Conservation (phyloP, 1,139 yeast genomes). For the Yamadazyma epiphylla region DNA sequence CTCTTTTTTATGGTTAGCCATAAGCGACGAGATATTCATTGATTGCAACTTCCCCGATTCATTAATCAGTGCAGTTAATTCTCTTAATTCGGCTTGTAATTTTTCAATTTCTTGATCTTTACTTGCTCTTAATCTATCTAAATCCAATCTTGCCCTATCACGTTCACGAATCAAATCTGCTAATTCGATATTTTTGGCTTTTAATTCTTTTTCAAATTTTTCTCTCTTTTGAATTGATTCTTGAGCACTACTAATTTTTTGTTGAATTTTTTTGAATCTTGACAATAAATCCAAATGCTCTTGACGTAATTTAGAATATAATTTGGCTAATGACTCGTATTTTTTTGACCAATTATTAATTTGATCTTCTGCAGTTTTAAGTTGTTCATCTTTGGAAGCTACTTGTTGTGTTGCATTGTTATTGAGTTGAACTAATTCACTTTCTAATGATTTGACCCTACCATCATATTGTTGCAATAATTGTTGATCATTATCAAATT, state of each 20-base stretch:
- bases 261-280: conserved; percentile 79
- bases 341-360: conserved; percentile 77
- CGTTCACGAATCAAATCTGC: conserved; percentile 89
- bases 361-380: conserved; percentile 70
- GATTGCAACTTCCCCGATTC: conserved; percentile 67
- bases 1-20: conserved; percentile 61
- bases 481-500: conserved; percentile 82
- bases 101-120: conserved; percentile 67
- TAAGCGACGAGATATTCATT: conserved; percentile 57
- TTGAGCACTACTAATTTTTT: conserved; percentile 89
- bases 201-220: conserved; percentile 76
- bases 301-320: conserved; percentile 87
- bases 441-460: conserved; percentile 78
- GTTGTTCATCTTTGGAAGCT: conserved; percentile 73
- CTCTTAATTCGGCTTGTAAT: conserved; percentile 63
- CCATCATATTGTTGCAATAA: conserved; percentile 85
- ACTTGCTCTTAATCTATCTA: conserved; percentile 67
- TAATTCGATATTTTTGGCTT: conserved; percentile 80
- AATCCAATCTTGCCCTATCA: conserved; percentile 81
- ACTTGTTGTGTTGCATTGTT: conserved; percentile 71
- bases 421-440: conserved; percentile 60
- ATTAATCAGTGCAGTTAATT: conserved; percentile 55
- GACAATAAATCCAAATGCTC: conserved; percentile 81
- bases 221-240: conserved; percentile 87
- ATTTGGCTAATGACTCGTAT: conserved; percentile 84